These are phyloP conservation scores for Wickerhamomyces ciferrii DNA, from an alignment of 805 yeast genomes.

Conservation along the genomic window DNA sequence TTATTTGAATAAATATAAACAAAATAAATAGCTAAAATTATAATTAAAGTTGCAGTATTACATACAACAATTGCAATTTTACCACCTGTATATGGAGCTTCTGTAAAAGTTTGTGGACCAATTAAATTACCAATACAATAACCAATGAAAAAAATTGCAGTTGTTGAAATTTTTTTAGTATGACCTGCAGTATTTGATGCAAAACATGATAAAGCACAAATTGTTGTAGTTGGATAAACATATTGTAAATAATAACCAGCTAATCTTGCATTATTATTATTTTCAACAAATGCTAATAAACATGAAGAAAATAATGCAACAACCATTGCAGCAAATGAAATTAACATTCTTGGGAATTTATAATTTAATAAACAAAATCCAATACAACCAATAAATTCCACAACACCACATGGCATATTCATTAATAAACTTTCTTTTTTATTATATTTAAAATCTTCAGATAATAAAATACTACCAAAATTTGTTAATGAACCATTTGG, in stretches of 20 bases:
- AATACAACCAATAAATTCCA: slow-evolving; percentile 20
- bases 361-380: slow-evolving; percentile 10
- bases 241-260: slow-evolving; percentile 3
- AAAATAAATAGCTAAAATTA: slow-evolving; percentile 24
- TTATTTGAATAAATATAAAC: slow-evolving; percentile 31
- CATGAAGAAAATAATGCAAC: slow-evolving; percentile 23
- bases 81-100: slow-evolving; percentile 46
- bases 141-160: slow-evolving; percentile 52
- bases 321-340: slow-evolving; percentile 21
- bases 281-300: slow-evolving; percentile 24
- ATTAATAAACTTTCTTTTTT: slow-evolving; percentile 16
- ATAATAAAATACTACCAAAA: slow-evolving; percentile 36
- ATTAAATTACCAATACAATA: slow-evolving; percentile 62
- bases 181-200: slow-evolving; percentile 58
- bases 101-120: slow-evolving; percentile 67
- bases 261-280: slow-evolving; percentile 4
- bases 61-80: slow-evolving; percentile 48
- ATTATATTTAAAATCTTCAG: slow-evolving; percentile 18
- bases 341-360: slow-evolving; percentile 18
- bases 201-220: slow-evolving; percentile 26
- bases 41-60: slow-evolving; percentile 34
- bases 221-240: slow-evolving; percentile 24
- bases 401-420: slow-evolving; percentile 25
- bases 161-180: slow-evolving; percentile 58
- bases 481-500: slow-evolving; percentile 44